Evolutionary conservation across 768 basidiomycete species (phyloP), one percentile per base, ranked within the genome.

Genomic region (Boletus coccyginus): DNA sequence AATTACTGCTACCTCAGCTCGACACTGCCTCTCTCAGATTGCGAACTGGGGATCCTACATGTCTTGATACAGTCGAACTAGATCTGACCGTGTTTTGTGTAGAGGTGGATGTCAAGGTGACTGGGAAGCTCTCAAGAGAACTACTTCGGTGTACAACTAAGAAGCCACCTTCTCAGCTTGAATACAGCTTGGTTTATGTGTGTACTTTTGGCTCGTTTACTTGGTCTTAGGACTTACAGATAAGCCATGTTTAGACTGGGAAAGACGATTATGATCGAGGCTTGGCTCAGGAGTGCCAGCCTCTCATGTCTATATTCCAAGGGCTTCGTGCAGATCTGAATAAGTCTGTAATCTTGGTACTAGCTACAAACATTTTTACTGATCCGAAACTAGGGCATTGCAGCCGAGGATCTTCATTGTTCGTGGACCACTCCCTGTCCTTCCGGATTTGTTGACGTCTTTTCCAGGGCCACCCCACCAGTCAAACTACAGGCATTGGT

Each of bases 321-420:
- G 56, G 59, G 13, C 35, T 60, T 10, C 56, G 52, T 33, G 56
- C 56, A 3, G 59, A 58, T 9, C 16, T 59, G 17, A 8, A 45
- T 12, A 56, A 64, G 43, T 53, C 53, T 63, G 8, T 58, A 62
- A 6, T 50, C 14, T 14, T n/a, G 19, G 1, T 10, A 16, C 33
- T 7, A 7, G 19, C 4, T 8, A 11, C 21, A 5, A 27, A 11
- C 5, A 52, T 13, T n/a, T 39, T 61, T 29, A 40, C 62, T 51
- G 16, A 52, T 17, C 32, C 9, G 44, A 5, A 31, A 52, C 51
- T 50, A 89, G 89, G 36, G 73, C 77, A 16, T 88, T 87, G 35
- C 6, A 81, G 27, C 80, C 90, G 3, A 83, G 85, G 27, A 78
- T 95, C 13, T 96, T 93, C 72, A 94, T 96, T 57, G 90, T 90